phyloP scores from a whole-genome alignment of 805 yeast species.

The Nakazawaea wickerhamii region DNA sequence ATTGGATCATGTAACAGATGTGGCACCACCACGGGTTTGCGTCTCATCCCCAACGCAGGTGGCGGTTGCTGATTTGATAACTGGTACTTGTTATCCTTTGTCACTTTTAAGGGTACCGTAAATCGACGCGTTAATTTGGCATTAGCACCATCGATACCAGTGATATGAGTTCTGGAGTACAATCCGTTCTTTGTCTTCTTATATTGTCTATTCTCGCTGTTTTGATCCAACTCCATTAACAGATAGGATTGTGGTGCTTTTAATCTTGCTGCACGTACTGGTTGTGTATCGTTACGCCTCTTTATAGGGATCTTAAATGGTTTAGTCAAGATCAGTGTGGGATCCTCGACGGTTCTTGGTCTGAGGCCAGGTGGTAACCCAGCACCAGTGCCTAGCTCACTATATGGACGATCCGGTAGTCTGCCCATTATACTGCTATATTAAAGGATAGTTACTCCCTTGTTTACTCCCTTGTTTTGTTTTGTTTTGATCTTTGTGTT shows the following conservation, averaged over 20 bases:
- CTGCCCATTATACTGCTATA: constrained; percentile 11
- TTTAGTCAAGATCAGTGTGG: constrained; percentile 46
- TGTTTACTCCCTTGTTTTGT: too few species aligned
- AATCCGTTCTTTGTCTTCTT: constrained; percentile 58
- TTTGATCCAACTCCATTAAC: constrained; percentile 26
- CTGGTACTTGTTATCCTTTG: constrained; percentile 28
- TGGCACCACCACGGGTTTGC: constrained; percentile 68
- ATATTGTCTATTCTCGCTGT: too few species aligned
- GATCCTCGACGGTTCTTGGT: constrained; percentile 48
- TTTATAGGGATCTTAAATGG: constrained; percentile 68
- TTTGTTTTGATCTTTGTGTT: neutral
- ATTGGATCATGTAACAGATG: constrained; percentile 93
- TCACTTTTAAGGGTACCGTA: constrained; percentile 52
- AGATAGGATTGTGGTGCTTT: constrained; percentile 37
- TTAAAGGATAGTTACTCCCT: too few species aligned
- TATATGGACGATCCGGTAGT: constrained; percentile 37
- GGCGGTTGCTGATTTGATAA: constrained; percentile 43
- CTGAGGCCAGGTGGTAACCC: constrained; percentile 54
- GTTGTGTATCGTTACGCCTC: constrained; percentile 17
- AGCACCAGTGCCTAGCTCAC: constrained; percentile 63
- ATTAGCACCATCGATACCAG: constrained; percentile 35
- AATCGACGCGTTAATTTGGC: constrained; percentile 43
- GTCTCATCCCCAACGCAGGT: constrained; percentile 80
- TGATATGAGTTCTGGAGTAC: constrained; percentile 45
- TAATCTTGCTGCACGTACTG: constrained; percentile 22